Evolutionary conservation across 2,329 filamentous ascomycete species (phyloP).

Genomic region (Aspergillus sp.): DNA sequence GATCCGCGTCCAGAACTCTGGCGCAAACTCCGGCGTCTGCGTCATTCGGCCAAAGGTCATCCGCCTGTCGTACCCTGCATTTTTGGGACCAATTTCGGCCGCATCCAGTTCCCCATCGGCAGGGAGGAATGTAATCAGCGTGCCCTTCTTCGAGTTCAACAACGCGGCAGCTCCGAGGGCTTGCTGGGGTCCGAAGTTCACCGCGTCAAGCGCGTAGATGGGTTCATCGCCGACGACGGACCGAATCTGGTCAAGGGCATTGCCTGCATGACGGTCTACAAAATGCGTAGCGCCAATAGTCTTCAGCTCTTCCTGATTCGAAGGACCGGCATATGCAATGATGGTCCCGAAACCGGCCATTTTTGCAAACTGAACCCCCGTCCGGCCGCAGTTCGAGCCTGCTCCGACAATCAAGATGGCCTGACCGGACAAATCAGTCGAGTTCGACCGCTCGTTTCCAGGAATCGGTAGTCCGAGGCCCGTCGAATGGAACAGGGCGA

Average conservation of each 20-base stretch:
- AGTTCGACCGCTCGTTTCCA: neutral
- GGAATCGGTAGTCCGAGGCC: slow-evolving; percentile 8
- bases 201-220: slow-evolving; percentile 27
- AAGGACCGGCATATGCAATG: slow-evolving; percentile 25
- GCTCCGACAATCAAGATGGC: slow-evolving; percentile 27
- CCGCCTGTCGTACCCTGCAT: slow-evolving; percentile 21
- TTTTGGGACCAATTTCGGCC: slow-evolving; percentile 20
- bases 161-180: slow-evolving; percentile 24
- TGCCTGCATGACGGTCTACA: slow-evolving; percentile 28
- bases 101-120: slow-evolving; percentile 11
- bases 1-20: slow-evolving; percentile 22
- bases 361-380: slow-evolving; percentile 23
- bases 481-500: slow-evolving; percentile 22
- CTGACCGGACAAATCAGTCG: neutral
- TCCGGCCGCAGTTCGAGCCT: slow-evolving; percentile 26
- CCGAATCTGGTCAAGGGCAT: slow-evolving; percentile 20
- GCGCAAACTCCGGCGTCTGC: slow-evolving; percentile 16
- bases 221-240: slow-evolving; percentile 30
- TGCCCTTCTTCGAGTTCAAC: slow-evolving; percentile 26
- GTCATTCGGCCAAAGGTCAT: slow-evolving; percentile 17
- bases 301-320: slow-evolving; percentile 22
- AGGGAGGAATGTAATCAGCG: slow-evolving; percentile 16
- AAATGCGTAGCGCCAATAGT: slow-evolving; percentile 32
- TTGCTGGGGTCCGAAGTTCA: slow-evolving; percentile 17
- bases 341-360: slow-evolving; percentile 29